phyloP scores from a whole-genome alignment of 2,329 filamentous ascomycete species.

The Sclerotiophoma versabilis region DNA sequence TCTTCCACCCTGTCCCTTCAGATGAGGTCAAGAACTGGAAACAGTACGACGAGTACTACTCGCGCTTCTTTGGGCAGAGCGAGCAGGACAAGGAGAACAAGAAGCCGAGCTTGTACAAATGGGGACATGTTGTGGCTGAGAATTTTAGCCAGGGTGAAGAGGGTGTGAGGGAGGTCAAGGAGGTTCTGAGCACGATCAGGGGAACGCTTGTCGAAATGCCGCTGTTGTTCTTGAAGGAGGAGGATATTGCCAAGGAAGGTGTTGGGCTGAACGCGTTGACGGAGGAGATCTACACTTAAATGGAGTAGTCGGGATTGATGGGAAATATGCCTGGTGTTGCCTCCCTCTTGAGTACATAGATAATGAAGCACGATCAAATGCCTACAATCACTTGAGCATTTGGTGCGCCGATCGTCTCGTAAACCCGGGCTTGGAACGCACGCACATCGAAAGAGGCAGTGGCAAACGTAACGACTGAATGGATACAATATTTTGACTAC shows the following conservation, averaged over 20 bases:
- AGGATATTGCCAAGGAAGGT: constrained; percentile 86
- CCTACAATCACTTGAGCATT: neutral
- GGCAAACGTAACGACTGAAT: neutral
- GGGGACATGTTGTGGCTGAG: constrained; percentile 80
- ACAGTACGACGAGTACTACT: constrained; percentile 76
- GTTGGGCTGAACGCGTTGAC: constrained; percentile 63
- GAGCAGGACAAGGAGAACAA: constrained; percentile 51
- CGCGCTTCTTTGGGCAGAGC: constrained; percentile 64
- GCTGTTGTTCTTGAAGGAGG: constrained; percentile 81
- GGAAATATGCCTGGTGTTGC: neutral
- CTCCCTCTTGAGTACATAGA: neutral
- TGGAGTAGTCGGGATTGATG: neutral
- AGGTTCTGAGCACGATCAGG: constrained; percentile 75
- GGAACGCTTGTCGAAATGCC: constrained; percentile 82
- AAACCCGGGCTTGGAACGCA: too few species aligned
- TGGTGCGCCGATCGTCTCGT: too few species aligned
- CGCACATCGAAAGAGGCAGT: neutral
- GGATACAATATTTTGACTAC: too few species aligned
- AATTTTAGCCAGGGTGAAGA: constrained; percentile 54
- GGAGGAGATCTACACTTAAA: constrained; percentile 57
- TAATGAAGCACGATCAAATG: neutral
- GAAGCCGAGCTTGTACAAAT: constrained; percentile 70
- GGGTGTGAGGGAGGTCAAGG: constrained; percentile 60
- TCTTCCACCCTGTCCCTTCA: constrained; percentile 81
- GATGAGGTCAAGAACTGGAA: constrained; percentile 74